A percentile compares a stretch with the other conserved stretches of the same genome.
Conservation (phyloP, 768 basidiomycete species). For the Thelephora aurantiotincta region DNA sequence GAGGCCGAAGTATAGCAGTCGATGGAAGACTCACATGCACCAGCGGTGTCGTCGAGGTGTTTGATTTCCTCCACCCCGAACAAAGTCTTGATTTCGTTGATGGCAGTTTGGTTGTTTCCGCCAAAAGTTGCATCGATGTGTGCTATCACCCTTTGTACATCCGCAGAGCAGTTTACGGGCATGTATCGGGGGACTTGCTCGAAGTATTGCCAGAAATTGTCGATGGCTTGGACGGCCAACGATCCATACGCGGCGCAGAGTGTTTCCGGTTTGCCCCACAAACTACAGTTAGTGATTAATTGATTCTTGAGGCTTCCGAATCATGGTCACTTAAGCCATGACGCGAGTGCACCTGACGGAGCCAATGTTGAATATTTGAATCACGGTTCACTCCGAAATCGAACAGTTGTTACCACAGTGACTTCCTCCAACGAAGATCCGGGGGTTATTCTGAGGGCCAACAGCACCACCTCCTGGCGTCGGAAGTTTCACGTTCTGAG, state of each 20-base stretch:
- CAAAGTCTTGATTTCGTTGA: conserved; percentile 36
- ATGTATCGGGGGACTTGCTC: conserved; percentile 56
- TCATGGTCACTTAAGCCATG: conserved; percentile 44
- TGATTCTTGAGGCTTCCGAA: not conserved
- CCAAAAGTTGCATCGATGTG: conserved; percentile 46
- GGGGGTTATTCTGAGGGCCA: conserved; percentile 34
- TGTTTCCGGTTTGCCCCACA: conserved; percentile 39
- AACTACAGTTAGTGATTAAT: conserved; percentile 1
- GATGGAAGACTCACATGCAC: conserved; percentile 25
- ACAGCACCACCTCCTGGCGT: conserved; percentile 52
- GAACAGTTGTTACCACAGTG: conserved; percentile 18
- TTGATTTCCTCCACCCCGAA: conserved; percentile 45
- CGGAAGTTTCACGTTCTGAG: conserved; percentile 48
- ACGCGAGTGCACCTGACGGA: conserved; percentile 44
- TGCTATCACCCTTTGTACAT: conserved; percentile 47
- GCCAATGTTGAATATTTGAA: too few relatives aligned
- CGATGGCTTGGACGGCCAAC: conserved; percentile 48
- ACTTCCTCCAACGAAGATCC: conserved; percentile 29
- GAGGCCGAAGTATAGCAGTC: not conserved
- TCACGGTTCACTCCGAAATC: too few relatives aligned
- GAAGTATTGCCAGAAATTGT: conserved; percentile 57
- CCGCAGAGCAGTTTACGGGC: conserved; percentile 62
- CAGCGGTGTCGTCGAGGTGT: conserved; percentile 55
- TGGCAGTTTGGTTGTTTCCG: conserved; percentile 27
- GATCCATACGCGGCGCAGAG: conserved; percentile 57